Percentiles rank a stretch among this genome's conserved stretches.
These are phyloP conservation scores for Pseudozyma pruni DNA, from an alignment of 1,284 basidiomycete species.

Conservation along the genomic window DNA sequence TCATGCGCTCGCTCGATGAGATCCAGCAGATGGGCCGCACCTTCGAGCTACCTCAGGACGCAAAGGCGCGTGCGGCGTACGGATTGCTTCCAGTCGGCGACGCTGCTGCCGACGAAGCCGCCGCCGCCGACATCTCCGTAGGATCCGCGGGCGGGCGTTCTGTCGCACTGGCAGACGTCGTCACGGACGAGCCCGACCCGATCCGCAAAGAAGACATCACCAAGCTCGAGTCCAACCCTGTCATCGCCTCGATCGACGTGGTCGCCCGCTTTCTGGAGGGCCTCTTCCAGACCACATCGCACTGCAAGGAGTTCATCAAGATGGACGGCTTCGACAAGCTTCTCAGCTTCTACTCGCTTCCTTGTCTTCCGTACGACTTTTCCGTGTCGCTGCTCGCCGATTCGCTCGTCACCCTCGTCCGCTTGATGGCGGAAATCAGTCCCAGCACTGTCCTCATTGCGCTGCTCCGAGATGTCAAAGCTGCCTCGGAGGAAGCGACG, in stretches of 20 bases:
- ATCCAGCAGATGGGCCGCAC: slow-evolving; percentile 77
- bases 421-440: slow-evolving; percentile 86
- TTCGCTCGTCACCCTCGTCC: slow-evolving; percentile 86
- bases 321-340: slow-evolving; percentile 81
- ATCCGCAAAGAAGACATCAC: slow-evolving; percentile 45
- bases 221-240: slow-evolving; percentile 51
- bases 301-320: slow-evolving; percentile 90
- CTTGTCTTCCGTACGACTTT: slow-evolving; percentile 90
- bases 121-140: slow-evolving; percentile 5
- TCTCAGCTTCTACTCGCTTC: slow-evolving; percentile 80
- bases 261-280: slow-evolving; percentile 76
- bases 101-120: slow-evolving; percentile 23
- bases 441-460: slow-evolving; percentile 80
- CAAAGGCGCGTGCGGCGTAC: slow-evolving; percentile 42
- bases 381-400: slow-evolving; percentile 82
- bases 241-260: slow-evolving; percentile 61
- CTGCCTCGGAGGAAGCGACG: slow-evolving; percentile 77
- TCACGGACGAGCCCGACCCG: slow-evolving; percentile 56
- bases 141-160: slow-evolving; percentile 14
- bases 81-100: slow-evolving; percentile 39
- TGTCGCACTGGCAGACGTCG: slow-evolving; percentile 52
- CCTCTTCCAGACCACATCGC: slow-evolving; percentile 85
- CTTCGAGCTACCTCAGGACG: slow-evolving; percentile 64
- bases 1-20: slow-evolving; percentile 36
- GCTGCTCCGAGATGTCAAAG: slow-evolving; percentile 78